Evolutionary conservation across 768 basidiomycete genomes (phyloP).

Genomic region (Lactifluus hygrophoroides): DNA sequence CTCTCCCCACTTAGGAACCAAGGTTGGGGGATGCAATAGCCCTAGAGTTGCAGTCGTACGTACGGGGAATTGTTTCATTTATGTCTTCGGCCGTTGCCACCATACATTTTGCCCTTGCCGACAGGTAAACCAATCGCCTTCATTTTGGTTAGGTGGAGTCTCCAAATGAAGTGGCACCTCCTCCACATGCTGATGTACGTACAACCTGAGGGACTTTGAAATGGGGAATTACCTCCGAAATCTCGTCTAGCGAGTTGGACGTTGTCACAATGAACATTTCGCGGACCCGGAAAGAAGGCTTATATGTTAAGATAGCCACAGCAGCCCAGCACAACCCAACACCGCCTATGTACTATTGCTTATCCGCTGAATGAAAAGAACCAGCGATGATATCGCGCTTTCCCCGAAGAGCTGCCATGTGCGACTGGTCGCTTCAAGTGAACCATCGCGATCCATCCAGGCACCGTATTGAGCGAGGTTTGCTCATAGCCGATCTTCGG

Average conservation of each 20-base stretch:
- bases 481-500: not conserved
- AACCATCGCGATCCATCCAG: not conserved
- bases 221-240: not conserved
- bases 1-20: not conserved
- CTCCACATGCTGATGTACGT: not conserved
- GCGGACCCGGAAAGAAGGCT: not conserved
- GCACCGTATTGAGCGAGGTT: not conserved
- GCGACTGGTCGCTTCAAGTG: not conserved
- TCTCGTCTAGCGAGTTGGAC: not conserved
- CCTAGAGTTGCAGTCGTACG: not conserved
- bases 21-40: not conserved
- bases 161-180: not conserved
- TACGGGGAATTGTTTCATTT: not conserved
- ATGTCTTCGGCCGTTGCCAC: constrained; percentile 1
- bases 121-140: not conserved
- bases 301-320: not conserved
- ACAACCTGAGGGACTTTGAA: not conserved
- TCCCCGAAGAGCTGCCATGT: not conserved
- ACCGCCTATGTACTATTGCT: not conserved
- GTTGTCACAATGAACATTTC: not conserved
- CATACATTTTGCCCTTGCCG: not conserved
- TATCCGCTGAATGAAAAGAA: not conserved
- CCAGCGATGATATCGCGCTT: not conserved
- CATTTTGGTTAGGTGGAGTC: not conserved
- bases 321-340: not conserved